Evolutionary conservation across 257 asterid species (phyloP), one percentile per base, ranked within the genome.

Genomic region (Solanum verrucosum): DNA sequence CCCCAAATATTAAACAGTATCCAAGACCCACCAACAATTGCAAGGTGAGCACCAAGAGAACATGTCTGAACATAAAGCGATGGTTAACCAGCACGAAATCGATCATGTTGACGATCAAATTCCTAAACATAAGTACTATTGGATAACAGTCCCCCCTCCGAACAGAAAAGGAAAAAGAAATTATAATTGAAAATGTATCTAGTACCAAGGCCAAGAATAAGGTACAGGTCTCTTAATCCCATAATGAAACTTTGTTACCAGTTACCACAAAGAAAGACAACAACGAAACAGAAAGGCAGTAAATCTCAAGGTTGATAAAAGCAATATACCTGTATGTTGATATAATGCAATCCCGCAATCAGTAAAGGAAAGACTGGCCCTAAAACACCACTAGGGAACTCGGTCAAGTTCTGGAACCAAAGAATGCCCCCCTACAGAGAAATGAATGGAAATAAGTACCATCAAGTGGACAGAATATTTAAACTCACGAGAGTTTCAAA

Each of bases 381-480:
- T 87, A 93, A 89, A 70, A 34, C 90, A 70, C 98, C 98, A 68
- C 91, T 95, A 67, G 99, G 95, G 89, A 86, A 91, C 82, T 94
- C 98, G 21, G 95, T 93, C 93, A 97, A 92, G 90, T 96, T 92
- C 91, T 93, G 96, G 92, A 97, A 97, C 99, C 99, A 97, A 72
- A 96, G 90, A 67, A 87, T 70, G 52, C 99, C 99, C 74, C 99
- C 99, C 99, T 97, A 83, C 33, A 23, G 31, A 13, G 23, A 83
- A 72, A 49, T 8, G 35, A 52, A 68, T 67, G 86, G 83, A 82
- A 70, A 34, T 35, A 40, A 65, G 78, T 60, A 85, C 15, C 63
- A 65, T 84, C 78, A 40, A 63, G 87, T 38, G 16, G 38, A 16
- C 78, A 63, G 23, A 63, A 5, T 31, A 52, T 38, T 65, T 56